Percentiles rank a stretch among this genome's conserved stretches.
phyloP scores from a whole-genome alignment of 176 grass and related monocot genomes.

The Avena sativa region DNA sequence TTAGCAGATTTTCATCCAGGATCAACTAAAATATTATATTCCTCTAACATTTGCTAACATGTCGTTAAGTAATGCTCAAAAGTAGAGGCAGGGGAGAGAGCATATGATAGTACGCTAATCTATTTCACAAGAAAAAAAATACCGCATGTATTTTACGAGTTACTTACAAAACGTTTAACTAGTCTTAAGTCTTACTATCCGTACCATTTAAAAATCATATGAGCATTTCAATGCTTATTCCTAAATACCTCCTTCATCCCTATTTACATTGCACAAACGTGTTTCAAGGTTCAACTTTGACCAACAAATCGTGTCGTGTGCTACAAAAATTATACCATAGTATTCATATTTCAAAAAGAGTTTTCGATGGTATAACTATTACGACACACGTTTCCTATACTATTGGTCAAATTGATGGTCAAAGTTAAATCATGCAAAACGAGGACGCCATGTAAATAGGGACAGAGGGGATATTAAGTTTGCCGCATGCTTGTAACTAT shows the following conservation, averaged over 20 bases:
- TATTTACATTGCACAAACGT: neutral
- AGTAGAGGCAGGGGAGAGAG: neutral
- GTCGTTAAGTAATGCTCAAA: neutral
- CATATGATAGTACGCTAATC: neutral
- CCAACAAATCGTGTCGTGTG: neutral
- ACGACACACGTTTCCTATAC: neutral
- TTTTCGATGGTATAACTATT: neutral
- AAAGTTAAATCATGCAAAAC: neutral
- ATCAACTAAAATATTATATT: neutral
- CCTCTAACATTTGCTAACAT: neutral
- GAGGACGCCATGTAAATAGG: neutral
- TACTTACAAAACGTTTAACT: neutral
- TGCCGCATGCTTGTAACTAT: conserved; percentile 1
- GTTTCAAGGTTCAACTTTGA: neutral
- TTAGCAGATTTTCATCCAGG: neutral
- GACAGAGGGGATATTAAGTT: neutral
- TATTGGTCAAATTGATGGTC: neutral
- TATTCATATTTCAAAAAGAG: neutral
- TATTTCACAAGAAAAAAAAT: neutral
- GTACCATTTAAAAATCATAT: neutral
- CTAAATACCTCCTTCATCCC: neutral
- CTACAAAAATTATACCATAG: neutral
- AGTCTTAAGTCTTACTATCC: neutral
- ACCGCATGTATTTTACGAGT: conserved; percentile 10
- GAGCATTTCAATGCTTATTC: neutral